Evolutionary conservation across 1,139 yeast species (phyloP).

Genomic region (Pneumocystis oryctolagi): DNA sequence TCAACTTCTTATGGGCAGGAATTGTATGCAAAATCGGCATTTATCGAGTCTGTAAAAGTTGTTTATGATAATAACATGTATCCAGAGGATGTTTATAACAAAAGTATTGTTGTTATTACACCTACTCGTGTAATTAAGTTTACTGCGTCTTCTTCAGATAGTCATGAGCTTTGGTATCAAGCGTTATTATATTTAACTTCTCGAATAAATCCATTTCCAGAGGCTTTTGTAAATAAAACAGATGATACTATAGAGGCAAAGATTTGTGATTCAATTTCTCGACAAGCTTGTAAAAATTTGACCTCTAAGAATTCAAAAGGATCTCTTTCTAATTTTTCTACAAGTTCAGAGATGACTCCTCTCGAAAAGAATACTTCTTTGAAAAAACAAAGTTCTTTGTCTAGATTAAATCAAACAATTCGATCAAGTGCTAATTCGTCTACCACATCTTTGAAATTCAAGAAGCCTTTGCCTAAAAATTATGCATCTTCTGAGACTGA

Average conservation of each 20-base stretch:
- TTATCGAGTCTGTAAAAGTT: conserved; percentile 64
- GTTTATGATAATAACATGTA: conserved; percentile 75
- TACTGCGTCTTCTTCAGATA: conserved; percentile 74
- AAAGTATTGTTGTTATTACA: conserved; percentile 65
- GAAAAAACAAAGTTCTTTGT: neutral
- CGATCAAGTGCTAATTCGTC: neutral
- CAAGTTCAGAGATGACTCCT: conserved; percentile 16
- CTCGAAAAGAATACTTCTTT: conserved; percentile 21
- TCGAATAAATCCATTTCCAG: conserved; percentile 29
- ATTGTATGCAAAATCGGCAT: conserved; percentile 57
- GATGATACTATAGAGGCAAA: conserved; percentile 12
- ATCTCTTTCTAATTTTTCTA: conserved; percentile 1
- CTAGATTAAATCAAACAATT: neutral
- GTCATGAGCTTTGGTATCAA: conserved; percentile 86
- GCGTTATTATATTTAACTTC: conserved; percentile 64
- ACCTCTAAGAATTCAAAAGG: conserved; percentile 5
- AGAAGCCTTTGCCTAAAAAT: neutral
- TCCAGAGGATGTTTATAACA: conserved; percentile 80
- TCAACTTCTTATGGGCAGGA: conserved; percentile 38
- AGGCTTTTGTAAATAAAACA: conserved; percentile 16
- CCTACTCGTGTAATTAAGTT: conserved; percentile 54
- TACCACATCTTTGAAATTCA: neutral
- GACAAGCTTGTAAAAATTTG: neutral
- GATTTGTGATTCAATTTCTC: conserved; percentile 8
- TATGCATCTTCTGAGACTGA: neutral